These are phyloP conservation scores for Teunomyces kruisii DNA, from an alignment of 805 yeast species.

Conservation along the genomic window DNA sequence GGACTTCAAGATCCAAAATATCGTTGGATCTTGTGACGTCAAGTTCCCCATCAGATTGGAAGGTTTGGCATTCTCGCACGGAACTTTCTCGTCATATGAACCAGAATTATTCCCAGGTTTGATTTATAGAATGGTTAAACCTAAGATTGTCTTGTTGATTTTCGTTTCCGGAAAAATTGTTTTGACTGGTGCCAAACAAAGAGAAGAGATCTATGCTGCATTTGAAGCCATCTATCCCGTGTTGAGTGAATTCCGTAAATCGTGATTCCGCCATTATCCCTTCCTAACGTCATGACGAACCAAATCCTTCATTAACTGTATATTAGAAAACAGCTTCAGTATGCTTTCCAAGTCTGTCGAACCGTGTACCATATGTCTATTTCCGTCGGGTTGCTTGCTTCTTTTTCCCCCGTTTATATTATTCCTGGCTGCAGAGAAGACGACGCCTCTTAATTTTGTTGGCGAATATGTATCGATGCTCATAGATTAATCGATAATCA, in stretches of 20 bases:
- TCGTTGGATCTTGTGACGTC: conserved; percentile 98
- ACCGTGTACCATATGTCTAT: conserved; percentile 1
- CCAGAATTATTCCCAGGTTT: conserved; percentile 98
- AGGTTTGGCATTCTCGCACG: conserved; percentile 97
- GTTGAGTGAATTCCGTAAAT: conserved; percentile 93
- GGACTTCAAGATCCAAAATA: conserved; percentile 96
- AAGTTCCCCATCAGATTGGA: conserved; percentile 96
- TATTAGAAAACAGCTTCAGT: conserved; percentile 2
- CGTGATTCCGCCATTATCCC: conserved; percentile 26
- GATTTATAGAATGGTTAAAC: conserved; percentile 99
- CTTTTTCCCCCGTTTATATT: not conserved
- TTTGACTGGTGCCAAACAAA: conserved; percentile 96
- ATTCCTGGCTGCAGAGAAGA: not conserved
- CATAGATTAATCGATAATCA: conserved; percentile 1
- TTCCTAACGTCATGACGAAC: conserved; percentile 1
- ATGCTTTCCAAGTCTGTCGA: not conserved
- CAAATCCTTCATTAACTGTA: not conserved
- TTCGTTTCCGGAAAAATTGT: conserved; percentile 98
- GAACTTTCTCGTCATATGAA: conserved; percentile 97
- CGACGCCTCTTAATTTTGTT: too few relatives aligned
- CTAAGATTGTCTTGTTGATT: conserved; percentile 91
- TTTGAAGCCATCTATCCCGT: conserved; percentile 98
- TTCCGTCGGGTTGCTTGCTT: not conserved
- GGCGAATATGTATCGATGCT: not conserved
- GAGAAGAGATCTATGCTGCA: conserved; percentile 97